Conservation (phyloP, 2,329 filamentous ascomycete species). For the Colletotrichum truncatum region DNA sequence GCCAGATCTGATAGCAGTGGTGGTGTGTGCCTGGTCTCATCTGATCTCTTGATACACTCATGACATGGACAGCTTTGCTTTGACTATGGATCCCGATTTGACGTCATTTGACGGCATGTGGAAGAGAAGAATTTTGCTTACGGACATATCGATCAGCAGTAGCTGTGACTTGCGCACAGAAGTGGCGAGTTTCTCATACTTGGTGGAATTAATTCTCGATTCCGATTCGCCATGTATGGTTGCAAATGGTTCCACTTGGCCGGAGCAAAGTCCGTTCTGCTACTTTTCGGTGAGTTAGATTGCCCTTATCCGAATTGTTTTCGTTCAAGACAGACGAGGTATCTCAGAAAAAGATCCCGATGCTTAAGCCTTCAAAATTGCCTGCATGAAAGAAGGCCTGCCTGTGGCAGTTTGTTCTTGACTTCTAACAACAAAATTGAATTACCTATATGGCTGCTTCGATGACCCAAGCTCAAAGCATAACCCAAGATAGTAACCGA, state of each 20-base stretch:
- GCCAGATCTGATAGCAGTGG: not conserved
- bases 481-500: too few species aligned
- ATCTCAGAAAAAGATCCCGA: too few species aligned
- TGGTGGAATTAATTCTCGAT: not conserved
- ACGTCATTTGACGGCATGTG: not conserved
- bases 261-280: not conserved
- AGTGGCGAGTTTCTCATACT: not conserved
- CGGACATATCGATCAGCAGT: not conserved
- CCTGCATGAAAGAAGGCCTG: too few species aligned
- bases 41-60: conserved; percentile 18
- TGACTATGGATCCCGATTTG: not conserved
- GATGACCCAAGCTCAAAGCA: not conserved
- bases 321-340: not conserved
- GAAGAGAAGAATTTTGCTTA: not conserved
- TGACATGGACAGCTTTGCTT: not conserved
- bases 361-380: too few species aligned
- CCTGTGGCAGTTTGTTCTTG: too few species aligned
- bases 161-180: not conserved
- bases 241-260: not conserved
- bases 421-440: too few species aligned
- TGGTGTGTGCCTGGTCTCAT: conserved; percentile 23
- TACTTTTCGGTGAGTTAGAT: not conserved
- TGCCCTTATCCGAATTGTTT: not conserved
- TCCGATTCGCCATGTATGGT: conserved; percentile 12
- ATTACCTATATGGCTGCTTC: not conserved